A percentile compares a stretch with the other conserved stretches of the same genome.
Evolutionary conservation across 768 basidiomycete species (phyloP).

Genomic region (Dendrothele bispora): DNA sequence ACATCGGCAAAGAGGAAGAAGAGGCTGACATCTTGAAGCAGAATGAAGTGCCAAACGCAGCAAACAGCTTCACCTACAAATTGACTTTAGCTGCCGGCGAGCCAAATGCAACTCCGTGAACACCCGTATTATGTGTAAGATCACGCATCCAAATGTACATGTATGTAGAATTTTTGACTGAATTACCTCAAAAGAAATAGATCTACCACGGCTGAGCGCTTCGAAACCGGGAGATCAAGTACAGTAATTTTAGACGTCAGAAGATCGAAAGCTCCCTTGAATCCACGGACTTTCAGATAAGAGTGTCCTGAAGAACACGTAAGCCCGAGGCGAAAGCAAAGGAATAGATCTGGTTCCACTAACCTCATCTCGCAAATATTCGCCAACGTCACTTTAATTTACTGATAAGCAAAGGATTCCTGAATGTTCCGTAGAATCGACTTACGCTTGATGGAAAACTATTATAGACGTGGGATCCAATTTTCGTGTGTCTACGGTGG

Average conservation of each 20-base stretch:
- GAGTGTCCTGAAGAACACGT: conserved; percentile 58
- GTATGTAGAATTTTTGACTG: not conserved
- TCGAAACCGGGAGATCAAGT: conserved; percentile 33
- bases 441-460: conserved; percentile 97
- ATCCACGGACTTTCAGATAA: conserved; percentile 51
- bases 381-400: conserved; percentile 83
- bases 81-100: not conserved
- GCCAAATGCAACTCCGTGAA: not conserved
- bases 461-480: conserved; percentile 96
- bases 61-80: conserved; percentile 3
- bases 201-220: conserved; percentile 42
- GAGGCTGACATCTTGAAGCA: conserved; percentile 4
- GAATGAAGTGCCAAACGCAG: conserved; percentile 10
- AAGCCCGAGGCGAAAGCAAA: conserved; percentile 10
- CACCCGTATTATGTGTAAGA: not conserved
- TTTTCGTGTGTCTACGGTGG: conserved; percentile 95
- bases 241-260: conserved; percentile 11
- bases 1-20: conserved; percentile 10
- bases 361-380: conserved; percentile 97
- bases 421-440: conserved; percentile 10
- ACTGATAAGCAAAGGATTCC: conserved; percentile 2
- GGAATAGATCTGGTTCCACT: conserved; percentile 14
- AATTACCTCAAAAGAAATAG: not conserved
- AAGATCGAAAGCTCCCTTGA: not conserved
- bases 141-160: not conserved